Evolutionary conservation across 345 rosid genomes (phyloP), one percentile per base, ranked within the genome.

Genomic region (Psidium friedrichsthalianum): DNA sequence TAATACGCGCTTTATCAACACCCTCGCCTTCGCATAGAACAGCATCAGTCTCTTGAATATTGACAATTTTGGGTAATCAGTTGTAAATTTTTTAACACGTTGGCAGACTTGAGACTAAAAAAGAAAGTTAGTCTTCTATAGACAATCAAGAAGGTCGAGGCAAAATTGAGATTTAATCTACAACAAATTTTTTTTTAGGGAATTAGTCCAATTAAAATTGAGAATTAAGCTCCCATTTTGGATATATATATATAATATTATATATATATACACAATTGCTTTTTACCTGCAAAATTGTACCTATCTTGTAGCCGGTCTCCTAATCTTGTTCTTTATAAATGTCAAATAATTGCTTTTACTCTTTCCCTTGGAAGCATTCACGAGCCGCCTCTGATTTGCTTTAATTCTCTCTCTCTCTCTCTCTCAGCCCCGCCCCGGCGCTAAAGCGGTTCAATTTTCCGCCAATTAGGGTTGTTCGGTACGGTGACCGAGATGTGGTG

Each of bases 71-170:
- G 57, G 21, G 20, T 11, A 56, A 22, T 2, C 11, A 1, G 1
- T 22, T 8, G 1, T 9, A 0, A 0, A 8, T 56, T 8, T 56
- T 56, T 21, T 1, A 10, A 56, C 11, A 2, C n/a, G 5, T 10
- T 3, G 25, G 11, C n/a, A 8, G 0, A 22, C 9, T 56, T 1
- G 5, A 3, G 12, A 9, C 2, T 32, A 58, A 1, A 32, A 32
- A 2, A 3, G 78, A 32, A 69, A 69, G 13, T 10, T 51, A 51
- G 11, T 10, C 14, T 51, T 51, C 52, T 51, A 11, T 2, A 9
- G 13, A 11, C 52, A 51, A 51, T 11, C 14, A 11, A 11, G 52
- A 10, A 2, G 10, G 6, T 29, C 0, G 47, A 1, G 78, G 11
- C 12, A 4, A 9, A 24, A 56, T 24, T 10, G 59, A 56, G 12